These are phyloP conservation scores for Rhodotorula sp. DNA, from an alignment of 1,284 basidiomycete genomes.

Conservation along the genomic window DNA sequence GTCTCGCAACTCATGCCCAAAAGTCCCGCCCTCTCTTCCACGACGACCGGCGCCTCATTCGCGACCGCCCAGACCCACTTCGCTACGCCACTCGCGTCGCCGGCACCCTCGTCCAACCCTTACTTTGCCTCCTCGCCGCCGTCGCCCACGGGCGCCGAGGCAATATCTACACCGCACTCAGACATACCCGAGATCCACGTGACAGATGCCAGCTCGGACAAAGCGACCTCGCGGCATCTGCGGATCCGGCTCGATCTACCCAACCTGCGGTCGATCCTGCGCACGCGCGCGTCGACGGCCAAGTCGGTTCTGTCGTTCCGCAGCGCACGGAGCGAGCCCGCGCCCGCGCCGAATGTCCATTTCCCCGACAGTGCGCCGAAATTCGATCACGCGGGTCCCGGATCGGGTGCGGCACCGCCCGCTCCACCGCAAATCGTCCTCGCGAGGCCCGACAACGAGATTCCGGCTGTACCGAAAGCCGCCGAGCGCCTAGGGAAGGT, in stretches of 20 bases:
- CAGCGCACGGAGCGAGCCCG: background rate
- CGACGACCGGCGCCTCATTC: conserved; percentile 2
- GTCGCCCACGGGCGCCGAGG: background rate
- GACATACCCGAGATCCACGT: background rate
- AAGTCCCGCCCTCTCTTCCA: background rate
- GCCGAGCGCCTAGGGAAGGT: background rate
- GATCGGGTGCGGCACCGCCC: conserved; percentile 36
- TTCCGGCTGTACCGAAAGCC: background rate
- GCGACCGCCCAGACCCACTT: conserved; percentile 13
- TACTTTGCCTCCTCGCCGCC: background rate
- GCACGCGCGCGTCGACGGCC: background rate
- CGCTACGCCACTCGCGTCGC: background rate
- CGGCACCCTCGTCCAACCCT: conserved; percentile 4
- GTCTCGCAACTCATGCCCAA: background rate
- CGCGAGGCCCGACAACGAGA: conserved; percentile 27
- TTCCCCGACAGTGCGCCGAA: conserved; percentile 2
- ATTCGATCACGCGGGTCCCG: background rate
- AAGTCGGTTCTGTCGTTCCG: background rate
- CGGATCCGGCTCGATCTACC: background rate
- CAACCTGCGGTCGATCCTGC: conserved; percentile 12
- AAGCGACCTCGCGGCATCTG: background rate
- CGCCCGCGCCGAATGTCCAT: conserved; percentile 7
- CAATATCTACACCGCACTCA: no score
- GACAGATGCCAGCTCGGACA: background rate
- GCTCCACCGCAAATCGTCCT: conserved; percentile 30